These are phyloP conservation scores for Biancaea sappan DNA, from an alignment of 306 rosid species.

Conservation along the genomic window DNA sequence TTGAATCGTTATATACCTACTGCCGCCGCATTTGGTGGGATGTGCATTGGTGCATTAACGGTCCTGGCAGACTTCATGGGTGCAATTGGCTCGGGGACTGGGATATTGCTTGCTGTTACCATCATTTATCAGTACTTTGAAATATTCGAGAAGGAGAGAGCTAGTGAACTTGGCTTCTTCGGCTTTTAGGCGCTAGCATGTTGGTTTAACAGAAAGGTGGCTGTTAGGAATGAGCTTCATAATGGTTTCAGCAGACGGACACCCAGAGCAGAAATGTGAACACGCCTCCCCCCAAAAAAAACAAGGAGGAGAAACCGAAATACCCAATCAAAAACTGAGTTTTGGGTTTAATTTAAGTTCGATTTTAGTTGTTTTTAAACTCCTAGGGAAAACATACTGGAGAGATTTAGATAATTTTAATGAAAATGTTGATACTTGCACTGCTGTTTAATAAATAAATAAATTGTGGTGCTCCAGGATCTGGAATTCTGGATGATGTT, in stretches of 20 bases:
- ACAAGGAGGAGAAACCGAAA: background rate
- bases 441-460: background rate
- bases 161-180: slow-evolving; percentile 90
- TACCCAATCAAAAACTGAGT: background rate
- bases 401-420: background rate
- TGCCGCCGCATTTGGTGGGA: slow-evolving; percentile 92
- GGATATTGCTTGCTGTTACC: slow-evolving; percentile 88
- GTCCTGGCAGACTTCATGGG: slow-evolving; percentile 97
- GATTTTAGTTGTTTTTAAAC: background rate
- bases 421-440: background rate
- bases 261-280: background rate
- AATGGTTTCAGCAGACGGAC: background rate
- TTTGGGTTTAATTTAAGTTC: background rate
- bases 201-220: background rate
- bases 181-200: slow-evolving; percentile 64
- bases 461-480: background rate
- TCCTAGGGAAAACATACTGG: background rate
- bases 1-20: slow-evolving; percentile 90
- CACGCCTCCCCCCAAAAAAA: background rate
- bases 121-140: slow-evolving; percentile 92
- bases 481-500: background rate
- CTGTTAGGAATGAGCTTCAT: background rate
- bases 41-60: slow-evolving; percentile 89
- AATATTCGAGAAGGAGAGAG: slow-evolving; percentile 87
- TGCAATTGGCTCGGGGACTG: slow-evolving; percentile 93